Evolutionary conservation across 1,139 yeast genomes (phyloP).

Genomic region (Starmera stellimalicola): DNA sequence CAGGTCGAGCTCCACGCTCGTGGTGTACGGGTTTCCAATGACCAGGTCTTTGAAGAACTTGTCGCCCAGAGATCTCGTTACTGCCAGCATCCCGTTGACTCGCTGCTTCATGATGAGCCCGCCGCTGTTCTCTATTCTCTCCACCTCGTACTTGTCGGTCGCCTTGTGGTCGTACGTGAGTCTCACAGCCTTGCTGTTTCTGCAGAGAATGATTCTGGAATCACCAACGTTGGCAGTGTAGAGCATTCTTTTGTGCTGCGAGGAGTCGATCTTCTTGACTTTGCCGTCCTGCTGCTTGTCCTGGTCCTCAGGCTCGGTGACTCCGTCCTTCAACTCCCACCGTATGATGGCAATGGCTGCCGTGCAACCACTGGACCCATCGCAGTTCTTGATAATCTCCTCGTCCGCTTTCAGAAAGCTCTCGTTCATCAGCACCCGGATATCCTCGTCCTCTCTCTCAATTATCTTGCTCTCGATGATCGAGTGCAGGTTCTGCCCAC

Average conservation of each 20-base stretch:
- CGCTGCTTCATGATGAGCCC: slow-evolving; percentile 86
- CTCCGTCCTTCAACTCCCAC: slow-evolving; percentile 54
- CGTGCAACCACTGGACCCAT: slow-evolving; percentile 81
- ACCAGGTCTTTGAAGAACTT: slow-evolving; percentile 84
- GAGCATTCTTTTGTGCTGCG: slow-evolving; percentile 55
- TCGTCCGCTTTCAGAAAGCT: slow-evolving; percentile 70
- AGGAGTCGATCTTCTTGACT: slow-evolving; percentile 13
- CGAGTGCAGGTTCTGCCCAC: slow-evolving; percentile 76
- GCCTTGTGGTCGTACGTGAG: slow-evolving; percentile 94
- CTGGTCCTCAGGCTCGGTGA: slow-evolving; percentile 4
- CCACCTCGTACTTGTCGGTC: slow-evolving; percentile 66
- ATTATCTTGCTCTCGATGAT: slow-evolving; percentile 25
- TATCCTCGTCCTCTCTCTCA: slow-evolving; percentile 31
- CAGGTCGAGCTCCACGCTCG: slow-evolving; percentile 62
- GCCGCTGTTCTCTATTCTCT: slow-evolving; percentile 68
- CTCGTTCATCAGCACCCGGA: slow-evolving; percentile 47
- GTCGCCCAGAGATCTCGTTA: slow-evolving; percentile 92
- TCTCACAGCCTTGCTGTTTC: slow-evolving; percentile 66
- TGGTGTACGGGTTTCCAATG: slow-evolving; percentile 86
- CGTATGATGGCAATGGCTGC: slow-evolving; percentile 90
- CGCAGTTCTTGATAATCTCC: slow-evolving; percentile 43
- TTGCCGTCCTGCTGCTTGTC: slow-evolving; percentile 2
- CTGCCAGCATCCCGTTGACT: slow-evolving; percentile 93
- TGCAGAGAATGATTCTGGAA: slow-evolving; percentile 69
- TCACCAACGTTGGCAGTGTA: slow-evolving; percentile 97